Evolutionary conservation across 768 basidiomycete genomes (phyloP).

Genomic region (Leccinum variicolor): DNA sequence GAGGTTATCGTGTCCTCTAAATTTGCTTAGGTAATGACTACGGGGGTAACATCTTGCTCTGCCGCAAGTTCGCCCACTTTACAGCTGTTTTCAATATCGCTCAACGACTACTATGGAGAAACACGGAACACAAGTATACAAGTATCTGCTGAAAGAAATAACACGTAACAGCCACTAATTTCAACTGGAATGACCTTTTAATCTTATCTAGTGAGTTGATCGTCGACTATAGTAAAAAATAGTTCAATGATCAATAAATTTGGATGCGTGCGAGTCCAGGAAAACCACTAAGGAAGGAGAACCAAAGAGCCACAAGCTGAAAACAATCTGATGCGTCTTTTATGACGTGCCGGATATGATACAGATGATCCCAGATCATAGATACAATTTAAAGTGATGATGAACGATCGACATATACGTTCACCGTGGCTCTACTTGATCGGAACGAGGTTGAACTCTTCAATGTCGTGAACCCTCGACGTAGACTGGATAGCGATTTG

Average conservation of each 20-base stretch:
- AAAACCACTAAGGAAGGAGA: not conserved
- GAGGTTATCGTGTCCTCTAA: too few species aligned
- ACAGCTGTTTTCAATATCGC: too few species aligned
- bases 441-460: not conserved
- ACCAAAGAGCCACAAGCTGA: not conserved
- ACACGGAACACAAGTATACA: too few species aligned
- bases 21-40: constrained; percentile 8
- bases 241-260: not conserved
- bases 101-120: too few species aligned
- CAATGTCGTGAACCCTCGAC: not conserved
- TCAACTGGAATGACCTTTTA: not conserved
- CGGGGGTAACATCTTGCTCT: too few species aligned
- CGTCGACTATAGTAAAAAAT: not conserved
- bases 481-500: not conserved
- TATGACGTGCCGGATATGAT: not conserved
- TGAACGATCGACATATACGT: not conserved
- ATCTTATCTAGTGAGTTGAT: not conserved
- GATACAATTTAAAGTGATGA: not conserved
- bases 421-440: not conserved
- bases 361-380: not conserved
- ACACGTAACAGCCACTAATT: too few species aligned
- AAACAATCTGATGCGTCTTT: not conserved
- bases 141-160: too few species aligned
- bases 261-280: not conserved
- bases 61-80: too few species aligned